phyloP scores from a whole-genome alignment of 768 basidiomycete species.

The Russula griseocarnosa region DNA sequence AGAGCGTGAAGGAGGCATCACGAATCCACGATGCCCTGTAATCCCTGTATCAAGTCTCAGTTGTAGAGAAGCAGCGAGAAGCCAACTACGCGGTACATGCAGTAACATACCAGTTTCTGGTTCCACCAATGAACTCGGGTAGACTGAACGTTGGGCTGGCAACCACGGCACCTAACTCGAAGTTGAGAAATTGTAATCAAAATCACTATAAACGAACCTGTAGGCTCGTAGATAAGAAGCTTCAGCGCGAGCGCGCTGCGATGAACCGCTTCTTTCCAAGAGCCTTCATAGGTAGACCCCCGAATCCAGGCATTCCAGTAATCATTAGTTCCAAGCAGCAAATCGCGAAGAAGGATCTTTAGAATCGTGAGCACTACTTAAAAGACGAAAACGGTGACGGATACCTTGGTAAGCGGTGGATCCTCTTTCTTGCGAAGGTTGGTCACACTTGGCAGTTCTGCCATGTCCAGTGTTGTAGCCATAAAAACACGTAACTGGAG shows the following conservation, averaged over 20 bases:
- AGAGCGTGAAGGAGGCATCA: conserved; percentile 94
- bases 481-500: background rate
- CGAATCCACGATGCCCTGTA: conserved; percentile 82
- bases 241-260: conserved; percentile 93
- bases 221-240: conserved; percentile 88
- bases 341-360: conserved; percentile 52
- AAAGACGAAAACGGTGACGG: conserved; percentile 3
- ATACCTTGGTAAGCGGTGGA: conserved; percentile 64
- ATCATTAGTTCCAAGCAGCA: conserved; percentile 64
- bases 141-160: conserved; percentile 95
- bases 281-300: conserved; percentile 83
- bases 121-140: conserved; percentile 88
- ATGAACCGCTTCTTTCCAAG: conserved; percentile 95
- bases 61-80: background rate
- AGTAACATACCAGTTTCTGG: conserved; percentile 69
- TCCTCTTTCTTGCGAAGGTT: conserved; percentile 56
- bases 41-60: conserved; percentile 9
- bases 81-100: background rate
- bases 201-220: conserved; percentile 42
- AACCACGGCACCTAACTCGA: conserved; percentile 70
- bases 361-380: background rate
- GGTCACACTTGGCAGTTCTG: conserved; percentile 45
- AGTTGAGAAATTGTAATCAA: conserved; percentile 1
- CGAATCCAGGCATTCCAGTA: conserved; percentile 92
- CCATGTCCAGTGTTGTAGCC: background rate